Percentiles rank a stretch among this genome's conserved stretches.
Conservation (phyloP, 148 eudicot species). For the Dysphania ambrosioides region DNA sequence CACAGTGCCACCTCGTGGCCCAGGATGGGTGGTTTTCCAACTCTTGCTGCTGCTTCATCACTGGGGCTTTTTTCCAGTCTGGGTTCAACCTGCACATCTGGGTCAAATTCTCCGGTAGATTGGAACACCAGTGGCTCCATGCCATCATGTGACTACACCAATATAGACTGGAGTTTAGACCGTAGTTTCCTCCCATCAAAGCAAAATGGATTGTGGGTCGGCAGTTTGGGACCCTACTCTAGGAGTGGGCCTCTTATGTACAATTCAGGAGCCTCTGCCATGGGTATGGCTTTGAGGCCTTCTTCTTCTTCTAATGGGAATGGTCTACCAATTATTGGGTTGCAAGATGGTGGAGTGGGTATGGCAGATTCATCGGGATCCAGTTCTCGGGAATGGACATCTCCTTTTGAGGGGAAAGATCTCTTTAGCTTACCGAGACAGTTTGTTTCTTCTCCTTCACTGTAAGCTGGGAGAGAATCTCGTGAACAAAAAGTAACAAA, state of each 20-base stretch:
- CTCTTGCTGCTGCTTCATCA: conserved; percentile 72
- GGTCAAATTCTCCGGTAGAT: conserved; percentile 73
- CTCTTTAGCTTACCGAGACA: conserved; percentile 88
- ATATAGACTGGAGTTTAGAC: conserved; percentile 88
- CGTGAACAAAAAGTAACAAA: conserved; percentile 40
- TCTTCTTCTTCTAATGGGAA: conserved; percentile 39
- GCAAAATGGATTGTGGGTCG: conserved; percentile 48
- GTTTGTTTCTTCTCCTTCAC: conserved; percentile 95
- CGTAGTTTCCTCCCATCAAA: conserved; percentile 32
- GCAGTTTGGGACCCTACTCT: conserved; percentile 35
- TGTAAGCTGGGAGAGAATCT: conserved; percentile 37
- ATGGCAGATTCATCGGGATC: conserved; percentile 43
- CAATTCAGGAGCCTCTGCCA: conserved; percentile 38
- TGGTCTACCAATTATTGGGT: conserved; percentile 44
- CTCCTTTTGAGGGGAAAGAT: conserved; percentile 92
- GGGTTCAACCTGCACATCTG: conserved; percentile 61
- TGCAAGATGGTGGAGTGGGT: conserved; percentile 49
- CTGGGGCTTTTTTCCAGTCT: conserved; percentile 82
- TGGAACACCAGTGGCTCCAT: conserved; percentile 73
- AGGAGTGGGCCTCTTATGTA: conserved; percentile 32
- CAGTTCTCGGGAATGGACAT: conserved; percentile 79
- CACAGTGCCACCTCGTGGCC: conserved; percentile 42
- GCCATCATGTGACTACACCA: conserved; percentile 62
- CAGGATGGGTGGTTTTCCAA: conserved; percentile 45
- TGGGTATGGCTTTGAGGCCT: conserved; percentile 50